Conservation (phyloP, 768 basidiomycete genomes). For the Hemileccinum rubropunctum region DNA sequence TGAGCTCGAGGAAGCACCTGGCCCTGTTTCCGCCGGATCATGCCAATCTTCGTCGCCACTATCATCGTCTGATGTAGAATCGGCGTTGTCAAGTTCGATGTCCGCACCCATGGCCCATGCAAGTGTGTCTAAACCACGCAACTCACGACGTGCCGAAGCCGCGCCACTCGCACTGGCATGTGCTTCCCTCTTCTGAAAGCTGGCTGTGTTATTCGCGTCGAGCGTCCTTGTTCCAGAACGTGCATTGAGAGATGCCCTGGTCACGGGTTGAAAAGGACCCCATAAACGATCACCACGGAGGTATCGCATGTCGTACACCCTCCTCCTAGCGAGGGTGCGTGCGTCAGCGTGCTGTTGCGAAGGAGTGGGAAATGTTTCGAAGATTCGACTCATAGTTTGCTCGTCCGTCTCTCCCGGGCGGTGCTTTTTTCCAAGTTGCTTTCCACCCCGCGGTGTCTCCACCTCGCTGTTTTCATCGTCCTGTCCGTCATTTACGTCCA, state of each 20-base stretch:
- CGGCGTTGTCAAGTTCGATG: conserved; percentile 8
- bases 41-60: conserved; percentile 24
- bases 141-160: not conserved
- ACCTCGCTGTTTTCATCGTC: not conserved
- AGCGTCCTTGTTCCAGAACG: not conserved
- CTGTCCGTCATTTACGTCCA: not conserved
- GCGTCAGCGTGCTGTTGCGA: conserved; percentile 22
- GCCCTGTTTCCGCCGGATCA: not conserved
- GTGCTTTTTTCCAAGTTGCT: not conserved
- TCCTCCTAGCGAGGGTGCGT: conserved; percentile 25
- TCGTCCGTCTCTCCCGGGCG: not conserved
- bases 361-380: conserved; percentile 10
- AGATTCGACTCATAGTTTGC: not conserved
- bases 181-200: not conserved
- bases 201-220: not conserved
- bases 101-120: conserved; percentile 17
- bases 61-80: conserved; percentile 15
- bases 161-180: not conserved
- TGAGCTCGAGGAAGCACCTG: not conserved
- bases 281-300: conserved; percentile 27
- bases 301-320: conserved; percentile 33
- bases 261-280: conserved; percentile 27
- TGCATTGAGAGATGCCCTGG: not conserved
- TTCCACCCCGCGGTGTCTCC: not conserved
- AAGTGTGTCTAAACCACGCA: conserved; percentile 8